These are phyloP conservation scores for Eucalyptus sideroxylon DNA, from an alignment of 345 rosid species.

Conservation along the genomic window DNA sequence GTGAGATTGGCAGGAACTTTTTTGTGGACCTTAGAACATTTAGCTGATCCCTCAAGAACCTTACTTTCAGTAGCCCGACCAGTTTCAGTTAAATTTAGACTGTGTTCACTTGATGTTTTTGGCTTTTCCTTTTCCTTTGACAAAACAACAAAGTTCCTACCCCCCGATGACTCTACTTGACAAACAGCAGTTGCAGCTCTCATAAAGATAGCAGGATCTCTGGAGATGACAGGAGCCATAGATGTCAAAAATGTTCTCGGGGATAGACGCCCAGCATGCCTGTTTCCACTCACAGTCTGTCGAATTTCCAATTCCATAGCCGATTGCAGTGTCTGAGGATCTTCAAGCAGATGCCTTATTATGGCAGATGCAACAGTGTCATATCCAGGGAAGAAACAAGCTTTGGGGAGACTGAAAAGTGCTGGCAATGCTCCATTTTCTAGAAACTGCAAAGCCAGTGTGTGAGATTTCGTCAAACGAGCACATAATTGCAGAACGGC, in stretches of 20 bases:
- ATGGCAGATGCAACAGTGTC: slow-evolving; percentile 84
- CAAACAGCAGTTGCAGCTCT: slow-evolving; percentile 73
- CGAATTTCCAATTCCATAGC: slow-evolving; percentile 96
- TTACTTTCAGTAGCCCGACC: slow-evolving; percentile 63
- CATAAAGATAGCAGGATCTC: slow-evolving; percentile 89
- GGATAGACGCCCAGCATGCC: slow-evolving; percentile 62
- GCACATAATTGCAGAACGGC: slow-evolving; percentile 95
- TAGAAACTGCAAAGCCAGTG: slow-evolving; percentile 73
- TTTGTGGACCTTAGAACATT: slow-evolving; percentile 73
- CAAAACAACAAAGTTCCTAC: slow-evolving; percentile 62
- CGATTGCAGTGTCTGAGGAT: slow-evolving; percentile 90
- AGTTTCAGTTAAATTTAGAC: slow-evolving; percentile 44
- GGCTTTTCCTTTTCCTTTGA: slow-evolving; percentile 69
- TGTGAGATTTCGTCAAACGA: slow-evolving; percentile 77
- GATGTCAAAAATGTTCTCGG: slow-evolving; percentile 66
- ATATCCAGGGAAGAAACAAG: slow-evolving; percentile 86
- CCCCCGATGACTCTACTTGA: slow-evolving; percentile 87
- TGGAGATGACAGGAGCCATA: slow-evolving; percentile 83
- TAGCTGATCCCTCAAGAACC: slow-evolving; percentile 64
- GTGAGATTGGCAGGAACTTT: slow-evolving; percentile 70
- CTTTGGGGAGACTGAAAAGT: slow-evolving; percentile 72
- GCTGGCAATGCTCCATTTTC: slow-evolving; percentile 74
- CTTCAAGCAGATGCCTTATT: slow-evolving; percentile 87
- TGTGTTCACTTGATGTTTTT: slow-evolving; percentile 51
- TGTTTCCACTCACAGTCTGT: slow-evolving; percentile 61